Base-by-base conservation (phyloP, 768 basidiomycete species). In the Rubroboletus pulcherrimus region DNA sequence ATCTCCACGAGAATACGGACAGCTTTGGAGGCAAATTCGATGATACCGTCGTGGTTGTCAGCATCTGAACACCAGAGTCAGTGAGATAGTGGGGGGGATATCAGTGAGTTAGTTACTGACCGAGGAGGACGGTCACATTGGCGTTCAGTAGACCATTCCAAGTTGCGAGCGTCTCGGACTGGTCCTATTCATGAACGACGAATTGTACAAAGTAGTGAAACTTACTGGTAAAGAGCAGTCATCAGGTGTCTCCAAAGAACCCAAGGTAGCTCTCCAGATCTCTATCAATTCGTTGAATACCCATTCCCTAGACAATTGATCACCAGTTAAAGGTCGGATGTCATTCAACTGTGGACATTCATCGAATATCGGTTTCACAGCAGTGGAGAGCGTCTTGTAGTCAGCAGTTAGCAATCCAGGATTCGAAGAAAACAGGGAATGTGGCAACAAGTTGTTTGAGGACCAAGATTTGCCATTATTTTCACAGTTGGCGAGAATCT, bases 131-230 rank as follows among this genome's bases (percentile, higher is more conserved):
- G 0, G 74, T 63, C 15, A 82, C 75, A 33, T 80, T 80, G 3
- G 79, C 75, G 49, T 74, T 75, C 38, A 88, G 59, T 33, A 90
- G 66, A 40, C 79, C 78, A 37, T 77, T 71, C 87, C 87, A 90
- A 8, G 83, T 75, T 14, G 73, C 74, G 7, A 80, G 62, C 4
- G 86, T 69, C 56, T 83, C 81, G 1, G 62, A 58, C 79, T 83
- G 49, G 37, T 24, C 49, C 38, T n/a, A 48, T 19, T 49, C 41
- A 44, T 53, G 44, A 53, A 45, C 49, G 15, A 42, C 14, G 46
- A 52, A 57, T 24, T 46, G 26, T 24, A 11, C 33, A 10, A 41
- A 45, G 14, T 2, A 38, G 33, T 26, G 24, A 21, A 11, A 73
- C 84, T 62, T 59, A 87, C 87, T 14, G 86, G 81, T 31, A 80